Percentiles rank a stretch among this genome's conserved stretches.
Conservation (phyloP, 1,284 basidiomycete genomes). For the Malassezia arunalokei region DNA sequence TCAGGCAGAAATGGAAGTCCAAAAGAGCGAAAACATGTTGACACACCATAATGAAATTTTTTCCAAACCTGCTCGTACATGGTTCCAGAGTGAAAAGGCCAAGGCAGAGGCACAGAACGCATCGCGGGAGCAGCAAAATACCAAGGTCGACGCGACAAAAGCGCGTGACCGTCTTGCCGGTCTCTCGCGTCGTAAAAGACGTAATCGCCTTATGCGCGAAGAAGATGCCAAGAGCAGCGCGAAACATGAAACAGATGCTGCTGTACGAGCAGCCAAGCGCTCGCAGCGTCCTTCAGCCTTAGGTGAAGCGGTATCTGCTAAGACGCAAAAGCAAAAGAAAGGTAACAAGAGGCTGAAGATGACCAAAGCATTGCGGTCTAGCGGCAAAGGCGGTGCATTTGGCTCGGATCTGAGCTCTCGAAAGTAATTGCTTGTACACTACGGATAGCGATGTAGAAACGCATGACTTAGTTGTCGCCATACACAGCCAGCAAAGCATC, state of each 20-base stretch:
- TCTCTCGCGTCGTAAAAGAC: slow-evolving; percentile 30
- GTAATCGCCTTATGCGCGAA: slow-evolving; percentile 31
- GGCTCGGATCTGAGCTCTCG: slow-evolving; percentile 16
- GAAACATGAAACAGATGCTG: slow-evolving; percentile 21
- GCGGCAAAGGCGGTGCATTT: slow-evolving; percentile 15
- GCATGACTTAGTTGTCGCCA: slow-evolving; percentile 21
- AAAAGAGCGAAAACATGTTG: slow-evolving; percentile 89
- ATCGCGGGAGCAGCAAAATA: slow-evolving; percentile 24
- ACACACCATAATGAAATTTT: slow-evolving; percentile 90
- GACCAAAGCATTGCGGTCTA: slow-evolving; percentile 7
- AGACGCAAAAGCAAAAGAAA: slow-evolving; percentile 9
- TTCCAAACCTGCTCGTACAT: slow-evolving; percentile 81
- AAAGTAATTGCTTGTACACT: background rate
- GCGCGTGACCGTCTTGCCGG: slow-evolving; percentile 30
- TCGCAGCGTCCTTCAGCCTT: slow-evolving; percentile 30
- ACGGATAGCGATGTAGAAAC: background rate
- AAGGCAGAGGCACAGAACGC: slow-evolving; percentile 59
- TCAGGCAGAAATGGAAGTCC: slow-evolving; percentile 82
- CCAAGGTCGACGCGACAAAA: slow-evolving; percentile 20
- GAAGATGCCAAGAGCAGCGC: slow-evolving; percentile 28
- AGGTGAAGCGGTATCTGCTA: slow-evolving; percentile 20
- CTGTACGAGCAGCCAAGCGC: slow-evolving; percentile 37
- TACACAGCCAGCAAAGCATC: slow-evolving; percentile 84
- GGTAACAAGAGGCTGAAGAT: slow-evolving; percentile 16
- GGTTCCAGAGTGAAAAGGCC: slow-evolving; percentile 87